Evolutionary conservation across 345 rosid genomes (phyloP).

Genomic region (Hibiscus tridactylites): DNA sequence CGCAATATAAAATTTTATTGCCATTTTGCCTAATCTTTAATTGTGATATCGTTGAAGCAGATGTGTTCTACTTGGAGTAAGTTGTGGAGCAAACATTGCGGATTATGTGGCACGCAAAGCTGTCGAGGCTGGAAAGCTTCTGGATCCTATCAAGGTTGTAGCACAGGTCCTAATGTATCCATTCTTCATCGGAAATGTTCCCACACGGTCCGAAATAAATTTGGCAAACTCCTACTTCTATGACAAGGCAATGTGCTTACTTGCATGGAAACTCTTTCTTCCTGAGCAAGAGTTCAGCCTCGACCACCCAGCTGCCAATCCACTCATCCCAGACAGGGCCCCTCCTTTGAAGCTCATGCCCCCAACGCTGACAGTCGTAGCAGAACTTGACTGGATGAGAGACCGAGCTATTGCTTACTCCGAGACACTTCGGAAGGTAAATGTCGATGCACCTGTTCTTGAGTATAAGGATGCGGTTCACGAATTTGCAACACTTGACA

Average conservation of each 20-base stretch:
- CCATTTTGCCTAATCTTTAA: background rate
- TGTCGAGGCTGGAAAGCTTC: conserved; percentile 57
- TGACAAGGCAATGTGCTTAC: conserved; percentile 68
- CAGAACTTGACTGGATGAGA: conserved; percentile 96
- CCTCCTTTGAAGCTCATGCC: conserved; percentile 87
- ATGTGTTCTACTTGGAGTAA: conserved; percentile 85
- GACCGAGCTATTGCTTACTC: conserved; percentile 93
- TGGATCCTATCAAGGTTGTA: conserved; percentile 84
- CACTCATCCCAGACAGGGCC: conserved; percentile 61
- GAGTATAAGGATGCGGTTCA: conserved; percentile 97
- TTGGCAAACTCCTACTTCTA: conserved; percentile 82
- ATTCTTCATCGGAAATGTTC: conserved; percentile 71
- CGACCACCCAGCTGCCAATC: conserved; percentile 92
- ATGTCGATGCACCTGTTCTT: conserved; percentile 86
- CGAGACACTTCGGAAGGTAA: conserved; percentile 77
- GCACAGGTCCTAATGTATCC: conserved; percentile 96
- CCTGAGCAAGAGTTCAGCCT: conserved; percentile 68
- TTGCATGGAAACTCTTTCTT: conserved; percentile 88
- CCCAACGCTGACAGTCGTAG: conserved; percentile 85
- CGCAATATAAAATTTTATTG: background rate
- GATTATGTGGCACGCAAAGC: conserved; percentile 76
- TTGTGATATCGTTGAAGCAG: conserved; percentile 29
- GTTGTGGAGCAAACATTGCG: conserved; percentile 89
- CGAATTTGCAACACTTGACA: conserved; percentile 89
- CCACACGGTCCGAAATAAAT: conserved; percentile 82